A percentile compares a stretch with the other conserved stretches of the same genome.
Conservation (phyloP, 192 early-diverging fungal species). For the Lunasporangiospora selenospora region DNA sequence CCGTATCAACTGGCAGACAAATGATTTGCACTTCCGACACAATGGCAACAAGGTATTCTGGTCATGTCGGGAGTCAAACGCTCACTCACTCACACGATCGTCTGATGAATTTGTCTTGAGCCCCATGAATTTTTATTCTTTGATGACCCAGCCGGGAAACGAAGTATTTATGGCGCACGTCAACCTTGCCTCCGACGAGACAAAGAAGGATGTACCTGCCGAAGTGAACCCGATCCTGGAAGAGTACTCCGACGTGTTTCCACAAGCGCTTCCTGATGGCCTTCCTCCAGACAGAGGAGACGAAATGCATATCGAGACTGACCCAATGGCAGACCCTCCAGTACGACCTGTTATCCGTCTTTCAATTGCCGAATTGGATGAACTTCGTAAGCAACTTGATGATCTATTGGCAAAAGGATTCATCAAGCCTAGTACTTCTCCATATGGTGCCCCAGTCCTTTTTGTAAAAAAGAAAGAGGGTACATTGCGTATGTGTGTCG, state of each 20-base stretch:
- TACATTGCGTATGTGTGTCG: conserved; percentile 42
- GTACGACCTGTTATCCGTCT: conserved; percentile 17
- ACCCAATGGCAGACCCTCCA: conserved; percentile 17
- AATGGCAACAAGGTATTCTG: not conserved
- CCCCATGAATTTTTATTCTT: conserved; percentile 2
- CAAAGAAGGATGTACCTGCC: no score
- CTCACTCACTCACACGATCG: not conserved
- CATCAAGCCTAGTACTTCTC: conserved; percentile 45
- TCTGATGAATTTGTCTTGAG: not conserved
- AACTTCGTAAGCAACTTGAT: conserved; percentile 24
- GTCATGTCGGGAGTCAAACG: not conserved
- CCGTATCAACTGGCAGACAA: conserved; percentile 8
- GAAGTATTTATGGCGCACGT: conserved; percentile 3
- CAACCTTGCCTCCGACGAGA: not conserved
- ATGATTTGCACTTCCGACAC: not conserved
- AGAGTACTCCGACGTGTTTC: conserved; percentile 34
- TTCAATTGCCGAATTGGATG: conserved; percentile 37
- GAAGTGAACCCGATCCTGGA: no score
- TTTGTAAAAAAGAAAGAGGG: conserved; percentile 57
- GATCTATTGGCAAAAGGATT: conserved; percentile 23
- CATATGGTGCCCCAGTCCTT: conserved; percentile 42
- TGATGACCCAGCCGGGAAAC: not conserved
- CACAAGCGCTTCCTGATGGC: conserved; percentile 9
- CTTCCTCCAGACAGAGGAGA: conserved; percentile 24
- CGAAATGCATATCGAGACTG: conserved; percentile 24